phyloP scores from a whole-genome alignment of 2,329 filamentous ascomycete genomes.

The Ascocoryne sarcoides region DNA sequence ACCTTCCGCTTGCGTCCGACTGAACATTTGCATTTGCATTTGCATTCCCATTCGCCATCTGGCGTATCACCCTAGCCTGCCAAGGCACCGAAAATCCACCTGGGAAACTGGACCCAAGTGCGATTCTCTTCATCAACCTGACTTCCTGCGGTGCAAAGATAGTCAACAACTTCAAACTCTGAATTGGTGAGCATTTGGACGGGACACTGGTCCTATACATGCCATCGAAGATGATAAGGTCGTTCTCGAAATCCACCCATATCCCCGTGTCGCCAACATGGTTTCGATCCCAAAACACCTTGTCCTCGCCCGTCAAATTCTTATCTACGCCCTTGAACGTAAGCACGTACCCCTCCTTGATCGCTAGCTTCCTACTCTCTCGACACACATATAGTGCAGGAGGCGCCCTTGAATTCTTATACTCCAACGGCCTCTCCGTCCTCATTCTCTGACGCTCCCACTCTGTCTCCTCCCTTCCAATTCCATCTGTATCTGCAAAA shows the following conservation, averaged over 20 bases:
- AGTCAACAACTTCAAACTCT: too few relatives aligned
- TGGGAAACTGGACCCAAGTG: too few relatives aligned
- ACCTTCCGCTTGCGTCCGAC: too few relatives aligned
- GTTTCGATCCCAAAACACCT: conserved; percentile 3
- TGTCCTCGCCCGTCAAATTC: not conserved
- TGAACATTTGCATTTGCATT: too few relatives aligned
- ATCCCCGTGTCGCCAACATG: conserved; percentile 1
- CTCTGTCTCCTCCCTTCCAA: too few relatives aligned
- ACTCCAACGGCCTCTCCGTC: conserved; percentile 1
- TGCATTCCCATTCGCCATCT: too few relatives aligned
- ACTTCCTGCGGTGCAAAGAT: too few relatives aligned
- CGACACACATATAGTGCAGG: conserved; percentile 4
- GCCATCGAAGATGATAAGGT: conserved; percentile 4
- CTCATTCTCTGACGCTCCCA: not conserved
- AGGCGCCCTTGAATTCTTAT: conserved; percentile 1
- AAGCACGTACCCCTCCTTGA: conserved; percentile 5
- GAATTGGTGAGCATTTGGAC: not conserved
- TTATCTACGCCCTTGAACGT: not conserved
- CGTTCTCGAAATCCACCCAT: conserved; percentile 4
- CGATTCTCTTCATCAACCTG: too few relatives aligned
- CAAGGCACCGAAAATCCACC: too few relatives aligned
- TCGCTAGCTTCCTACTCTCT: conserved; percentile 2
- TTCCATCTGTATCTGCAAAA: not conserved
- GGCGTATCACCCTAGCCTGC: too few relatives aligned
- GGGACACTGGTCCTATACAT: not conserved